Evolutionary conservation across 1,284 basidiomycete species (phyloP), one percentile per base, ranked within the genome.

Genomic region (Ceratobasidium sp.): DNA sequence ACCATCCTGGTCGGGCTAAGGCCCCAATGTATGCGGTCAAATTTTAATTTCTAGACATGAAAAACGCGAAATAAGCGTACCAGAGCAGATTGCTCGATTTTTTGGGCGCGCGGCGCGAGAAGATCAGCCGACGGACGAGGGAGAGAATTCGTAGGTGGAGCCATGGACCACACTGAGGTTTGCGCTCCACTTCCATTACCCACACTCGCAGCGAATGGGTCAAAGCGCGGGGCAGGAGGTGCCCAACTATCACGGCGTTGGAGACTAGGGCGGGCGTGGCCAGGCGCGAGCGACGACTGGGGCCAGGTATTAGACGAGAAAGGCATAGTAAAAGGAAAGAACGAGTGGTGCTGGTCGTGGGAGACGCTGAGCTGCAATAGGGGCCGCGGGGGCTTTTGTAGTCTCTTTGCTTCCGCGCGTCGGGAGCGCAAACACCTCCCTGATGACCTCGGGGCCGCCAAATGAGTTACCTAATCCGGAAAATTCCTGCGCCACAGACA

Each of bases 1-100:
- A 28, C n/a, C 46, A 26, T 68, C 66, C 18, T 53, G 66, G 42
- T 66, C 61, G 13, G 61, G 3, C 44, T 66, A n/a, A 12, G 10
- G n/a, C 40, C 53, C 51, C 20, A 63, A 73, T 73, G 49, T 73
- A 73, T 73, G 71, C 71, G 55, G 23, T 68, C 46, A 68, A 49
- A 53, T 2, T 15, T 33, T 18, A 1, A 40, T 2, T 23, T 44
- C 23, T 10, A 1, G 6, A 7, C 23, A 68, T 2, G 42, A 23
- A n/a, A 12, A 53, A 70, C n/a, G 20, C 53, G 39, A 18, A 20
- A 60, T 33, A 4, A 33, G 33, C 69, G 51, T n/a, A 73, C 58
- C 10, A 10, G 15, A 26, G 33, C 5, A 20, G 58, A 56, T 20
- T 44, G 12, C 33, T 33, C 33, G 33, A 33, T 33, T 33, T 33